These are phyloP conservation scores for Ophiocordyceps camponoti-leonardi DNA, from an alignment of 2,329 filamentous ascomycete species.

Conservation along the genomic window DNA sequence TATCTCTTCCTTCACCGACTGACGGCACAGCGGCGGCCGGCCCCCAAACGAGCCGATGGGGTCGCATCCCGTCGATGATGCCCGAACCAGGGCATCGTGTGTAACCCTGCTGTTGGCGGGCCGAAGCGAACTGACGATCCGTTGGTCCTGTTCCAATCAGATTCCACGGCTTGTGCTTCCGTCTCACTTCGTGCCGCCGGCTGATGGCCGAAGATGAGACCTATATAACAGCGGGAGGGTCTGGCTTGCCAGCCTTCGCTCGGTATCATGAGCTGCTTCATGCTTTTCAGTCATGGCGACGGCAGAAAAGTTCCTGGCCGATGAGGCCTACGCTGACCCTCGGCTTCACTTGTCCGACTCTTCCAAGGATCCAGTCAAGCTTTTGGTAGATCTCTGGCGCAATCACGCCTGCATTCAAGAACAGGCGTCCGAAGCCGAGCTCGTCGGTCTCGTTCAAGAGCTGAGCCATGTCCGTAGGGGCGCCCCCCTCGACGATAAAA, in stretches of 20 bases:
- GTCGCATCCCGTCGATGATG: no score
- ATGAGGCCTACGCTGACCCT: conserved; percentile 17
- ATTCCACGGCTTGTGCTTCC: neutral
- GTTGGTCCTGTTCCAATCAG: neutral
- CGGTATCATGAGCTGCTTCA: neutral
- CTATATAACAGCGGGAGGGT: neutral
- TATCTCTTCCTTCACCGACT: no score
- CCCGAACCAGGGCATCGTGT: neutral
- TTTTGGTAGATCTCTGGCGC: conserved; percentile 10
- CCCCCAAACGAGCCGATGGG: no score
- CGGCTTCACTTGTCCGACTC: conserved; percentile 16
- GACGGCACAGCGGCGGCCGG: no score
- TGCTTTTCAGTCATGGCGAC: conserved; percentile 15
- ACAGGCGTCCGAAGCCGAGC: conserved; percentile 8
- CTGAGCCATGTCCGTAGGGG: conserved; percentile 18
- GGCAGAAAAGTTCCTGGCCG: conserved; percentile 19
- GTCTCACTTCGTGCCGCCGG: neutral
- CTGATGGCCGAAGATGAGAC: neutral
- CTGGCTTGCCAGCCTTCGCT: neutral
- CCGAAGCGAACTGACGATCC: neutral
- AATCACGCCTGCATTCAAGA: conserved; percentile 3
- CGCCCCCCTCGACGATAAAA: conserved; percentile 40
- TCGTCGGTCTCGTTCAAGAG: conserved; percentile 15
- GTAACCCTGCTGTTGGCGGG: neutral
- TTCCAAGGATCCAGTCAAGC: conserved; percentile 15